Evolutionary conservation across 495 filamentous ascomycete species (phyloP).

Genomic region (Haplographium delicatum): DNA sequence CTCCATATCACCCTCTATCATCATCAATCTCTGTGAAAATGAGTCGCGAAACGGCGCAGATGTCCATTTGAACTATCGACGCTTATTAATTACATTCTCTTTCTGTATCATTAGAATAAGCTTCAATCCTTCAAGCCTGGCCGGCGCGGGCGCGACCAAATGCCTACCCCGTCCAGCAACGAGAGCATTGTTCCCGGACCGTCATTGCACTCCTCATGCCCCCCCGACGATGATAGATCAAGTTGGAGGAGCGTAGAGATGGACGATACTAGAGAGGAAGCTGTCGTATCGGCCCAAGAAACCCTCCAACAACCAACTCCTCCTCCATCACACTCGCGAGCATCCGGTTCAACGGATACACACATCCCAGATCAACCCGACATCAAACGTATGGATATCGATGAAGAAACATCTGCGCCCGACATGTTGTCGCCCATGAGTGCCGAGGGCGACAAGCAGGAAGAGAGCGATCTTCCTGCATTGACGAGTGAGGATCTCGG

Average conservation of each 20-base stretch:
- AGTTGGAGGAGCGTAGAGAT: conserved; percentile 25
- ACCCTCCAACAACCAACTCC: conserved; percentile 27
- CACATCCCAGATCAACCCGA: conserved; percentile 16
- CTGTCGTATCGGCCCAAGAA: conserved; percentile 11
- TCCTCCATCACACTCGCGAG: conserved; percentile 17
- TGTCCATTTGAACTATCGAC: conserved; percentile 18
- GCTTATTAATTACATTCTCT: conserved; percentile 14
- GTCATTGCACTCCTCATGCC: conserved; percentile 27
- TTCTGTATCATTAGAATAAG: conserved; percentile 26
- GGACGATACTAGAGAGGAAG: conserved; percentile 19
- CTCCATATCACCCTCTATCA: conserved; percentile 7
- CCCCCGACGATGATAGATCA: conserved; percentile 30
- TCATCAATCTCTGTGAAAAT: conserved; percentile 7
- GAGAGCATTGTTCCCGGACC: conserved; percentile 8
- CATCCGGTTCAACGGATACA: conserved; percentile 16
- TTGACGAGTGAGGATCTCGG: conserved; percentile 16
- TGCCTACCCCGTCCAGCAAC: conserved; percentile 49
- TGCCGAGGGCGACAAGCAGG: conserved; percentile 22
- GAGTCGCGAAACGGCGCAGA: conserved; percentile 10
- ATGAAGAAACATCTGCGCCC: conserved; percentile 23
- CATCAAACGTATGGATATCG: conserved; percentile 27
- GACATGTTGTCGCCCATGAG: conserved; percentile 28
- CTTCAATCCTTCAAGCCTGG: conserved; percentile 17
- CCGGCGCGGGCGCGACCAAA: conserved; percentile 30
- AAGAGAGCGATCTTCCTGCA: conserved; percentile 20